phyloP scores from a whole-genome alignment of 163 green algal genomes.

The Prototheca cutis region DNA sequence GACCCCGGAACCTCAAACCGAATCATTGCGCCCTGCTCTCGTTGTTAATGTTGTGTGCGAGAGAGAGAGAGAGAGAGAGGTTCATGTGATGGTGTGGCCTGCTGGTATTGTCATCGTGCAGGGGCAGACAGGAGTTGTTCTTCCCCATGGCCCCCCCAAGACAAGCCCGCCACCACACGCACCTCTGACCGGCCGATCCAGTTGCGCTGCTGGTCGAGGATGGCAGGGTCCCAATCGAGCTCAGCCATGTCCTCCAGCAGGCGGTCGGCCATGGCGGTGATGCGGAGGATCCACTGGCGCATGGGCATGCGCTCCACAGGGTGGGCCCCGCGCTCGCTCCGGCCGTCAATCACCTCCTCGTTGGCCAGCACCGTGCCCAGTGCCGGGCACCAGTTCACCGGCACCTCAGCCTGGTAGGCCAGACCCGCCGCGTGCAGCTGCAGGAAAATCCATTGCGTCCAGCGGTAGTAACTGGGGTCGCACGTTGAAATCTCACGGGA shows the following conservation, averaged over 20 bases:
- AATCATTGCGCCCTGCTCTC: no score
- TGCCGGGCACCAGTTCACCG: conserved; percentile 98
- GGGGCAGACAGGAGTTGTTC: no score
- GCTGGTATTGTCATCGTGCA: no score
- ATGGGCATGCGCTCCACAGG: conserved; percentile 90
- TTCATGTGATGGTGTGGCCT: no score
- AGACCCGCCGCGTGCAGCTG: conserved; percentile 84
- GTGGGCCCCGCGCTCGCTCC: conserved; percentile 76
- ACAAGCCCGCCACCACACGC: no score
- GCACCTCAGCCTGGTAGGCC: conserved; percentile 90
- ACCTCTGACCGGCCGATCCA: conserved; percentile 92
- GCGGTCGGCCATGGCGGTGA: conserved; percentile 88
- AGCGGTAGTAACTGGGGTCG: conserved; percentile 91
- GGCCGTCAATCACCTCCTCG: conserved; percentile 86
- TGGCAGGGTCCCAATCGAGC: conserved; percentile 89
- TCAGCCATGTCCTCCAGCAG: conserved; percentile 84
- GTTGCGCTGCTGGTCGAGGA: conserved; percentile 99
- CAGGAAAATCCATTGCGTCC: conserved; percentile 99
- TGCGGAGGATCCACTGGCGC: conserved; percentile 96
- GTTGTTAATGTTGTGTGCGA: no score
- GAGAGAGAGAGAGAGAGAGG: no score
- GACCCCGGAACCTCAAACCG: conserved; percentile 37
- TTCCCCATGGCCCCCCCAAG: no score
- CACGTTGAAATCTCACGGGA: conserved; percentile 86
- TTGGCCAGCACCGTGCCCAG: conserved; percentile 95